Percentiles rank a stretch among this genome's conserved stretches.
phyloP scores from a whole-genome alignment of 2,329 filamentous ascomycete genomes.

The Pseudopithomyces chartarum region DNA sequence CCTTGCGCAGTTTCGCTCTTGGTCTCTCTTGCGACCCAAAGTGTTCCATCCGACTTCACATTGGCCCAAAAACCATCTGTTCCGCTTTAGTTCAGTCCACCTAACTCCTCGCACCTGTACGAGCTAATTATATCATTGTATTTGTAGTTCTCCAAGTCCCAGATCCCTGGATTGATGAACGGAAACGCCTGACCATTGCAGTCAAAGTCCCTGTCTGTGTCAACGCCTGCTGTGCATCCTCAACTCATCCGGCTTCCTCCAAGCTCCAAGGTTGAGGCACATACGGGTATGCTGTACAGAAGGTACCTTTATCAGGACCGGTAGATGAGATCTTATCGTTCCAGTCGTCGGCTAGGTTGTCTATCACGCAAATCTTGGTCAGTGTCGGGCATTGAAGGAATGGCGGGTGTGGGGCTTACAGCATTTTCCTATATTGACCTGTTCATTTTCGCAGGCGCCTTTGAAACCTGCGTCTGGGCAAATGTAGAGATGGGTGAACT shows the following conservation, averaged over 20 bases:
- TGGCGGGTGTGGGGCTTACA: slow-evolving; percentile 4
- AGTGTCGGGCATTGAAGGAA: neutral
- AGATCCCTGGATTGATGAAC: slow-evolving; percentile 27
- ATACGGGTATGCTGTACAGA: slow-evolving; percentile 28
- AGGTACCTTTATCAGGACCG: slow-evolving; percentile 26
- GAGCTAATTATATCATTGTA: slow-evolving; percentile 23
- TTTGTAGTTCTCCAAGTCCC: slow-evolving; percentile 19
- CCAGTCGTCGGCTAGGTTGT: slow-evolving; percentile 15
- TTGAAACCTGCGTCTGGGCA: slow-evolving; percentile 20
- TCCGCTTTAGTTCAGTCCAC: slow-evolving; percentile 14
- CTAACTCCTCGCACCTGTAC: slow-evolving; percentile 29
- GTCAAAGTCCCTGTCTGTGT: slow-evolving; percentile 11
- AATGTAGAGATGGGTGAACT: slow-evolving; percentile 20
- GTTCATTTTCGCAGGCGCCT: slow-evolving; percentile 23
- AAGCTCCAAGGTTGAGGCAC: neutral
- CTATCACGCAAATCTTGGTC: neutral
- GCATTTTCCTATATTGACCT: slow-evolving; percentile 17
- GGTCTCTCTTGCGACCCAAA: too few relatives aligned
- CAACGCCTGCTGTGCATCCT: neutral
- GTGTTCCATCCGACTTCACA: too few relatives aligned
- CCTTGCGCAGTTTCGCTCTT: neutral
- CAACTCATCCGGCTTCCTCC: neutral
- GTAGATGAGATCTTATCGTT: slow-evolving; percentile 22
- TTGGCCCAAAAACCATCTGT: too few relatives aligned
- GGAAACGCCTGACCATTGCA: slow-evolving; percentile 26